Evolutionary conservation across 139 green algal species (phyloP), one percentile per base, ranked within the genome.

Genomic region (Chlamydomonas sphaeroides): DNA sequence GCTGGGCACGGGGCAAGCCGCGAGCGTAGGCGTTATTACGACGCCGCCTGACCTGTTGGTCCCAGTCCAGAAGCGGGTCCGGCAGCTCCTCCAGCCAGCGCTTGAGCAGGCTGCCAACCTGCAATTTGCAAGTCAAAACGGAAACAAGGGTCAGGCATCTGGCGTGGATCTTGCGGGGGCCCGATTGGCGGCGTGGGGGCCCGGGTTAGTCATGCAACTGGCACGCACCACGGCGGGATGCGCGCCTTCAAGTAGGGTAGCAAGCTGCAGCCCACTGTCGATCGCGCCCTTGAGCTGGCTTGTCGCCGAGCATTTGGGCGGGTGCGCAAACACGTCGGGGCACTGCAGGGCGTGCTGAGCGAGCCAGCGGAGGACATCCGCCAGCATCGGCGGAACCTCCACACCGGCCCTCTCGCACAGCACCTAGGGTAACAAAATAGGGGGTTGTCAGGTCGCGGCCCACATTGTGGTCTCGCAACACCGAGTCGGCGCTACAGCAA

Each of bases 101-200:
- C 38, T 84, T 84, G 7, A 84, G 77, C 23, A 84, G 36, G 15
- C 65, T 67, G 26, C 65, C 77, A 26, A 84, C 77, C 77, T 84
- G 65, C 25, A 7, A 25, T 23, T 23, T 3, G 6, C 18, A 20
- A 18, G 25, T 23, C 7, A 20, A 20, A 14, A 56, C 21, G 49
- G 25, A 62, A n/a, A 28, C 23, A 6, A 25, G n/a, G 30, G 30
- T 8, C 30, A 20, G 18, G 28, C 11, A 2, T 39, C 11, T 4
- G 30, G 30, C 11, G 59, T 2, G 8, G 59, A 6, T 17, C 7
- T 35, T 35, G 57, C 57, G 28, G 26, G 5, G 5, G 57, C 57
- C 3, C 6, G 26, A 17, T 3, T 2, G 5, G 57, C 26, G 57
- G 5, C 57, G 4, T 21, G 26, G 10, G 20, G 4, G 59, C 18